Base-by-base conservation (phyloP, 768 basidiomycete genomes). In the Amyloporia xantha region DNA sequence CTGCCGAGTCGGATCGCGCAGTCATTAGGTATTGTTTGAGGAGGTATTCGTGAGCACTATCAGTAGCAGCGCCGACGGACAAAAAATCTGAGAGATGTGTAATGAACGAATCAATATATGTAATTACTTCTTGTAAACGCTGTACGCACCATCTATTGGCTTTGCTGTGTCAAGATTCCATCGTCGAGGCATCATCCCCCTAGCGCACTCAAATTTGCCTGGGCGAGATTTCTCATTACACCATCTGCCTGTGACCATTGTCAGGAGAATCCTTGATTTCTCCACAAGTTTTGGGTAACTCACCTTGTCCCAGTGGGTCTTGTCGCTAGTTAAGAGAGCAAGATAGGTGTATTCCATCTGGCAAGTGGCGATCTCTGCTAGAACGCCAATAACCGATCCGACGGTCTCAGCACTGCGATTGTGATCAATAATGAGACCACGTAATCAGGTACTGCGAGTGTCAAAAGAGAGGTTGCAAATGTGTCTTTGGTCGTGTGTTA, bases 281-380 rank as follows among this genome's bases (percentile, higher is more conserved):
- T 13, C 1, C 21, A 46, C 33, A 13, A 39, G 25, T 3, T 15
- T 9, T 2, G 11, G 24, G 19, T 19, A 20, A 24, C 76, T 11
- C 52, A 82, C 84, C 50, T 72, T 73, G 47, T 79, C 73, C 51
- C 72, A 75, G 57, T 84, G 81, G 30, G 71, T 72, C 44, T 76
- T 73, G 53, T 85, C 82, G 2, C 85, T 86, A 1, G 89, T 91
- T 9, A 83, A 63, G 54, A 86, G 82, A 1, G 86, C 85, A 1
- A 94, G 75, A 56, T 92, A 92, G 48, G 84, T 76, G 62, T 91
- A 88, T 64, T 95, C 93, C 43, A 95, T 62, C 60, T 93, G 90
- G 48, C 86, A 71, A 38, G 79, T 88, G 3, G 81, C 87, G 36
- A 91, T 81, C 64, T 96, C 92, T 0, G 92, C 88, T n/a, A 86